Percentiles rank a stretch among this genome's conserved stretches.
These are phyloP conservation scores for Dictyostelium citrinum DNA, from an alignment of 78 protist species.

Conservation along the genomic window DNA sequence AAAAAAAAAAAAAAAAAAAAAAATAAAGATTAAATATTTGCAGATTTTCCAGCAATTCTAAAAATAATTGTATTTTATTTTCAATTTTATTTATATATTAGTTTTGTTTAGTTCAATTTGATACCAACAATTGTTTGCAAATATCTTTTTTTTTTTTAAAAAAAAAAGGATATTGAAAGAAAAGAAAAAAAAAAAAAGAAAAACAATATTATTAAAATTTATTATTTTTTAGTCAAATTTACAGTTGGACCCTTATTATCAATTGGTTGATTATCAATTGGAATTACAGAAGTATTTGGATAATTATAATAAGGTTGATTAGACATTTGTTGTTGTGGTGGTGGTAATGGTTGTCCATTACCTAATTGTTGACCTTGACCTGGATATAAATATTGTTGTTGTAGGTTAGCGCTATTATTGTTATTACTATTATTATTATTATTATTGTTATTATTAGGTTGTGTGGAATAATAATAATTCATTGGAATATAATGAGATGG, in stretches of 20 bases:
- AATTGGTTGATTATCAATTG: slow-evolving; percentile 1
- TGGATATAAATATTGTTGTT: background rate
- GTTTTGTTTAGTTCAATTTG: too few relatives aligned
- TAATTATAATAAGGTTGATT: background rate
- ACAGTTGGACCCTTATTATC: background rate
- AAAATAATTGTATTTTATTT: too few relatives aligned
- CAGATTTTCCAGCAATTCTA: too few relatives aligned
- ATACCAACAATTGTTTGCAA: too few relatives aligned
- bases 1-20: too few relatives aligned
- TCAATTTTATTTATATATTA: too few relatives aligned
- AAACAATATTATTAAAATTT: background rate
- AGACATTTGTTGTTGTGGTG: background rate
- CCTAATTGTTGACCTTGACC: slow-evolving; percentile 3
- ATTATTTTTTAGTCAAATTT: background rate
- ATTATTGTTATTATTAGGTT: background rate
- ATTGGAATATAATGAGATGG: slow-evolving; percentile 50
- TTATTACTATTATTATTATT: background rate
- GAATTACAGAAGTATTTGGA: background rate
- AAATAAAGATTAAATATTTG: too few relatives aligned
- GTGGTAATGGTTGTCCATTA: background rate
- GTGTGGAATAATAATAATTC: slow-evolving; percentile 27
- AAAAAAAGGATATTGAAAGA: background rate
- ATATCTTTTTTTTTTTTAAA: too few relatives aligned
- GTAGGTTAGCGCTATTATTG: too few relatives aligned
- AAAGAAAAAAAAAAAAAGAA: background rate